These are phyloP conservation scores for Chrysanthemum seticuspe DNA, from an alignment of 129 eudicot species.

Conservation along the genomic window DNA sequence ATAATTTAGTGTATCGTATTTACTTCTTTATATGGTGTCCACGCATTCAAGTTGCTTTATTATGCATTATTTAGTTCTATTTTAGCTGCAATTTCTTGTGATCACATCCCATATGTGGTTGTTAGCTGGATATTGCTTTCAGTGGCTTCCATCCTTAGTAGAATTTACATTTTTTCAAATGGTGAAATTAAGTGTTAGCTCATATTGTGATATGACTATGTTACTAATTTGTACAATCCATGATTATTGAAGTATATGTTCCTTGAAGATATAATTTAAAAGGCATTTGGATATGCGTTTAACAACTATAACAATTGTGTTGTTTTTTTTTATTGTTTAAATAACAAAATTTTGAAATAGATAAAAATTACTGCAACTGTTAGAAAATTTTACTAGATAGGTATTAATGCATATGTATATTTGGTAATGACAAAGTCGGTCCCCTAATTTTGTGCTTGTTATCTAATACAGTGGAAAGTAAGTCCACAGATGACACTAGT, in stretches of 20 bases:
- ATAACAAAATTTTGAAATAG: too few species aligned
- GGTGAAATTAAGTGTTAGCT: background rate
- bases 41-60: background rate
- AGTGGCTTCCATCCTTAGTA: background rate
- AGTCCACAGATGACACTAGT: conserved; percentile 46
- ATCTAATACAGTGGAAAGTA: conserved; percentile 40
- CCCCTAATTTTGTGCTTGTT: conserved; percentile 19
- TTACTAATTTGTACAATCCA: background rate
- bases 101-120: conserved; percentile 17
- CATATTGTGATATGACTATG: background rate
- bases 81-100: conserved; percentile 14
- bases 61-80: background rate
- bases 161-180: background rate
- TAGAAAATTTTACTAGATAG: too few species aligned
- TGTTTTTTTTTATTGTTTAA: too few species aligned
- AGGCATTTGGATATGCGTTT: conserved; percentile 3
- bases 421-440: conserved; percentile 8
- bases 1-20: background rate
- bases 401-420: background rate
- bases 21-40: background rate
- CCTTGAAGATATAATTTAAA: background rate
- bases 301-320: background rate
- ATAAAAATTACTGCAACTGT: too few species aligned
- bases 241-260: too few species aligned
- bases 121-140: background rate